Base-by-base conservation (phyloP, 1,139 yeast species). In the Pichia sp. region DNA sequence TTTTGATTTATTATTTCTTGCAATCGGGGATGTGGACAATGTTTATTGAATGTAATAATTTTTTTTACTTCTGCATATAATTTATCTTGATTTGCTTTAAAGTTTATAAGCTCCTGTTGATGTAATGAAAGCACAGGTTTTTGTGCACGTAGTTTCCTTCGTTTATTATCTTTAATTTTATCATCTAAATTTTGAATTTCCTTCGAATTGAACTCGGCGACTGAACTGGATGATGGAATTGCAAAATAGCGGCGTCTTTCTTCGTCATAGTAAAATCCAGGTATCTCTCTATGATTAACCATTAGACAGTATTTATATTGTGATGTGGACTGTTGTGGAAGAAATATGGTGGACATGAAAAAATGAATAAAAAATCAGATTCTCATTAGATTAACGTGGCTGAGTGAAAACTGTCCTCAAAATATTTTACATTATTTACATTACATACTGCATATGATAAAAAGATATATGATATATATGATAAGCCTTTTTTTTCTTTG, bases 231-330 rank as follows among this genome's bases (percentile, higher is more conserved):
- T 7, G 22, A 12, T 1, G 52, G 52, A 9, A 45, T 36, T 2
- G 49, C 47, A 45, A 39, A 49, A 39, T 49, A 49, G 8, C 45
- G 37, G 11, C 35, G 29, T 23, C 20, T 45, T 11, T 34, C 39
- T 24, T 45, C 45, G 32, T 50, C 50, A 30, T 24, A 50, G 30
- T 37, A 43, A 9, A 46, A 41, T 3, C 53, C 53, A 0, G 51
- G 48, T 8, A 50, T 36, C n/a, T 38, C 40, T 24, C 31, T 39
- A 6, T 11, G 16, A 4, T 20, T n/a, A 22, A 44, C 23, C 49
- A 46, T n/a, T n/a, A n/a, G n/a, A n/a, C n/a, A n/a, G n/a, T 45
- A 23, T n/a, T n/a, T n/a, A n/a, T n/a, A n/a, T n/a, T n/a, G n/a
- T n/a, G n/a, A n/a, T n/a, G n/a, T n/a, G n/a, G n/a, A n/a, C n/a